A percentile compares a stretch with the other conserved stretches of the same genome.
Evolutionary conservation across 2,329 filamentous ascomycete species (phyloP).

Genomic region (Fusarium sp.): DNA sequence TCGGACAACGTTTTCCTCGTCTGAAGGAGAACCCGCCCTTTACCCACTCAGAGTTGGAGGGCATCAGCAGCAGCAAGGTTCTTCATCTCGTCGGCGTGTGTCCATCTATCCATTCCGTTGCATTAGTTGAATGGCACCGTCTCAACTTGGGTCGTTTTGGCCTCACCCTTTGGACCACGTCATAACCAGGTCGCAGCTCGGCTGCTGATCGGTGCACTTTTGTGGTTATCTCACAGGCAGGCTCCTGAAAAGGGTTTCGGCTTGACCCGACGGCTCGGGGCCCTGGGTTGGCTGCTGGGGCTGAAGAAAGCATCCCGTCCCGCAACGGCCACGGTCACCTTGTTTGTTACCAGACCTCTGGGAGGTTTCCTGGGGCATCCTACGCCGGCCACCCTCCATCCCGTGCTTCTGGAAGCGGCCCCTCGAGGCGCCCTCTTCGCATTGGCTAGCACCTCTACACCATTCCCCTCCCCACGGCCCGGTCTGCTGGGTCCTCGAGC

Average conservation of each 20-base stretch:
- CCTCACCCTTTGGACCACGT: constrained; percentile 42
- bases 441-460: constrained; percentile 34
- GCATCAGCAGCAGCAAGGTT: not conserved
- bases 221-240: constrained; percentile 7
- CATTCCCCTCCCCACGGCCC: constrained; percentile 39
- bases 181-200: constrained; percentile 38
- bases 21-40: not conserved
- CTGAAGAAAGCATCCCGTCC: constrained; percentile 25
- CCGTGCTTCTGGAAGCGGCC: constrained; percentile 43
- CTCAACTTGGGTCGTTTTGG: constrained; percentile 10
- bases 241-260: constrained; percentile 26
- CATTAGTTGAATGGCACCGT: constrained; percentile 33
- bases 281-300: constrained; percentile 3
- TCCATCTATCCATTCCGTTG: constrained; percentile 20
- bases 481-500: constrained; percentile 21
- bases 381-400: constrained; percentile 35
- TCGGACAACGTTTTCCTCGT: not conserved
- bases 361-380: constrained; percentile 35
- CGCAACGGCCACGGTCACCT: constrained; percentile 18
- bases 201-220: constrained; percentile 34
- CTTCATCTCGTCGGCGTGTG: not conserved
- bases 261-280: constrained; percentile 36
- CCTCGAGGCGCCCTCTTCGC: constrained; percentile 16
- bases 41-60: not conserved
- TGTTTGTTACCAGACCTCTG: constrained; percentile 27